Evolutionary conservation across 805 yeast species (phyloP), one percentile per base, ranked within the genome.

Genomic region (Wickerhamiella kurtzmanii): DNA sequence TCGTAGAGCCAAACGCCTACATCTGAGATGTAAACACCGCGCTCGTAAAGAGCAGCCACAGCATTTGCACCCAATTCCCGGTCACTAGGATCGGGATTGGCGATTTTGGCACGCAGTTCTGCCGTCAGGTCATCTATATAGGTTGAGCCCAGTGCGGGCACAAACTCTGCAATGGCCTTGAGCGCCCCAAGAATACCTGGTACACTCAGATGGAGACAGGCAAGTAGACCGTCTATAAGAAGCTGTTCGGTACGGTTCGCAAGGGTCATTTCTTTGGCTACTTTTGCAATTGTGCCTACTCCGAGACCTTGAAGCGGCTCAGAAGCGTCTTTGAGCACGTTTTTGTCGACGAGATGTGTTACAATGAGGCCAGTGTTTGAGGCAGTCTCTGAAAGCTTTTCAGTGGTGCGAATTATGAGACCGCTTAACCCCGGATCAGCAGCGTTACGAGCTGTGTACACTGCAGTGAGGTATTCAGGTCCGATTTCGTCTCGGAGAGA

Each of bases 251-350:
- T 64, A 45, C 79, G 70, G 35, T 75, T 76, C 44, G 77, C 74
- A 40, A 87, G 61, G 35, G 81, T 92, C 4, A 73, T 66, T 0
- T n/a, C n/a, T 11, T 6, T 20, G n/a, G 41, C 25, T 18, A 13
- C 41, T 8, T 19, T 15, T 15, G 41, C 41, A 21, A 80, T 67
- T 0, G 94, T 72, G 46, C 79, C 87, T 4, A 82, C 76, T 0
- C 86, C 78, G 94, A 89, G 80, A 49, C 68, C 70, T 48, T 96
- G 69, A 49, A 81, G 77, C 1, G 81, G 76, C 58, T 86, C 95
- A 5, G 92, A 78, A 47, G 80, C 87, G 62, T 89, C 96, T 56
- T 82, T 82, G 48, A 94, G 64, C 2, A 72, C 75, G 11, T 47
- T 47, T n/a, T 37, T 17, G 1, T 63, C 63, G 1, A 83, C 65